Evolutionary conservation across 192 early-diverging fungal genomes (phyloP).

Genomic region (Paraglomus occultum): DNA sequence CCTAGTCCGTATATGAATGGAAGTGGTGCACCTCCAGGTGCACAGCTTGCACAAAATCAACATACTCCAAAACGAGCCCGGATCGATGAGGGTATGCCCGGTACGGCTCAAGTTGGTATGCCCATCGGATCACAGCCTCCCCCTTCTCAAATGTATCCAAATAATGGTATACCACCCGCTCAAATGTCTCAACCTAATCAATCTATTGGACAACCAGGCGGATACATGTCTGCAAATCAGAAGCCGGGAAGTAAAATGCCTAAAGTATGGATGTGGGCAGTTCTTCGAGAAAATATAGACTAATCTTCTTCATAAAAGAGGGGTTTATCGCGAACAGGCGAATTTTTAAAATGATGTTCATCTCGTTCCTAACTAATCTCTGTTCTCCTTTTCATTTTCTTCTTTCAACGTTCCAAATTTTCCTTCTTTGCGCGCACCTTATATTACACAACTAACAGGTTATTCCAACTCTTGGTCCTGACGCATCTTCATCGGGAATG

Average conservation of each 20-base stretch:
- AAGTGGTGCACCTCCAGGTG: conserved; percentile 32
- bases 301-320: no score
- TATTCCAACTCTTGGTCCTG: conserved; percentile 22
- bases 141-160: conserved; percentile 44
- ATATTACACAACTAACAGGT: neutral
- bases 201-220: neutral
- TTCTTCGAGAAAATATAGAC: no score
- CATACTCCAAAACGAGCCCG: conserved; percentile 37
- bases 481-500: conserved; percentile 15
- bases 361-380: neutral
- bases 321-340: no score
- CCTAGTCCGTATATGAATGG: conserved; percentile 46
- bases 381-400: no score
- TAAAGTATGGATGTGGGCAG: conserved; percentile 11
- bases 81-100: conserved; percentile 38
- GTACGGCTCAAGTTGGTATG: conserved; percentile 42
- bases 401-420: no score
- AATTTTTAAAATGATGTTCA: neutral
- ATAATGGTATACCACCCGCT: conserved; percentile 36
- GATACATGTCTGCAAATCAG: neutral
- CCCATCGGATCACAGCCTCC: conserved; percentile 46
- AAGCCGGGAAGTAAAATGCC: conserved; percentile 26
- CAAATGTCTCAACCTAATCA: conserved; percentile 31
- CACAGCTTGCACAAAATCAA: conserved; percentile 41
- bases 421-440: no score